A percentile compares a stretch with the other conserved stretches of the same genome.
phyloP scores from a whole-genome alignment of 129 eudicot species.

The Deinandra increscens region DNA sequence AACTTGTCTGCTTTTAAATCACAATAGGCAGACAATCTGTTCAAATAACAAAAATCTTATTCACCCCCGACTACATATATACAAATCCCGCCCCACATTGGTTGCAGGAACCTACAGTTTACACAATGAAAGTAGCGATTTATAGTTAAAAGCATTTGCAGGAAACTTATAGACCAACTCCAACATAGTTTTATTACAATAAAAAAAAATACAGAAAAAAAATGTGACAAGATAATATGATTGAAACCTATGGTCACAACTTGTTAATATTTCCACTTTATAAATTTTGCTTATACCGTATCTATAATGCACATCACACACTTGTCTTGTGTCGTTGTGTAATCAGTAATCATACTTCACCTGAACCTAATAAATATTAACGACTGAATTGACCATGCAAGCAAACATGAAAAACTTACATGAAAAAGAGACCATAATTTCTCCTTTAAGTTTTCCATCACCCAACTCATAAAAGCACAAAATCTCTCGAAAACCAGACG shows the following conservation, averaged over 20 bases:
- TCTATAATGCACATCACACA: background rate
- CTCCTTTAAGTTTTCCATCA: conserved; percentile 27
- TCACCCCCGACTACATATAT: background rate
- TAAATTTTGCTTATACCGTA: background rate
- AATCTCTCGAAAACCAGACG: conserved; percentile 26
- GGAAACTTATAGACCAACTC: background rate
- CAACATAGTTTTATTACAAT: background rate
- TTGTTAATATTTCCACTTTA: background rate
- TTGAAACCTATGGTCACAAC: conserved; percentile 1
- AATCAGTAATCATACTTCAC: conserved; percentile 10
- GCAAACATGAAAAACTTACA: conserved; percentile 30
- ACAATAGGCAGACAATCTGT: background rate
- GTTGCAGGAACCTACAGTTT: background rate
- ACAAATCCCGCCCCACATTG: background rate
- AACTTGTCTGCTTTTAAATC: background rate
- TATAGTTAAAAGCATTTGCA: background rate
- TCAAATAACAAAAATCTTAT: background rate
- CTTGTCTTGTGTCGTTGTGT: background rate
- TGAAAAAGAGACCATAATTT: conserved; percentile 29
- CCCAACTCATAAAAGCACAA: conserved; percentile 21
- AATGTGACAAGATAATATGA: background rate
- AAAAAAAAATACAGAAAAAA: background rate
- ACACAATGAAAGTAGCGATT: background rate
- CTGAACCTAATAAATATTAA: background rate
- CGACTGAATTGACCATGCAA: background rate